Base-by-base conservation (phyloP, 495 filamentous ascomycete species). In the Penicillium turbatum region DNA sequence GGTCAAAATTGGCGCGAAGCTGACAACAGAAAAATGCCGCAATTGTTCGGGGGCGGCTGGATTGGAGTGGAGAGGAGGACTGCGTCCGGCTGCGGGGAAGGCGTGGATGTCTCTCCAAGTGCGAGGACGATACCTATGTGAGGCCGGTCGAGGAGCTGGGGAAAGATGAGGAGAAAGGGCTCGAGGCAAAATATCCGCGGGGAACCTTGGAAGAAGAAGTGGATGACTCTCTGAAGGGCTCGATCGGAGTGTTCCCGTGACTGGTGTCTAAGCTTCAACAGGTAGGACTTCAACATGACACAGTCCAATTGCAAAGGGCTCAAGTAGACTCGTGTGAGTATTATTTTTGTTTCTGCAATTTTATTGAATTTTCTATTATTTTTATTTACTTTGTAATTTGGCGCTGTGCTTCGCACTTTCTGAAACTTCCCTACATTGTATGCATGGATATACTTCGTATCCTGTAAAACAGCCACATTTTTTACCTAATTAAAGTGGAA, bases 161-260 rank as follows among this genome's bases (percentile, higher is more conserved):
- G 39, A 29, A 32, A 53, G 47, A 37, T 34, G 40, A 51, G 30
- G 47, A 55, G 44, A 54, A 38, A 36, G 12, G 24, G 4, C 16
- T 47, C 19, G 40, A 38, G 19, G 42, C 47, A 47, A 56, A 46
- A 32, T 44, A 49, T 39, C 38, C 37, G 55, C 34, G 51, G 45
- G 52, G 50, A 53, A 53, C 31, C n/a, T 24, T 41, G 43, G 21
- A 48, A 51, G 41, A 56, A 40, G 41, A 56, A 39, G 49, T 17
- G 37, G 34, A 57, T 48, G 51, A 57, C 26, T 48, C 44, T 40
- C n/a, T 39, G 24, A n/a, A 30, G 16, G 32, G 44, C 31, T 44
- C 32, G 43, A 59, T 58, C 53, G 57, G 57, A 56, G 53, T 60
- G 64, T 67, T 67, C 64, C 64, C 64, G 64, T 67, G 64, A 67